phyloP scores from a whole-genome alignment of 192 early-diverging fungal species.

The Linnemannia schmuckeri region DNA sequence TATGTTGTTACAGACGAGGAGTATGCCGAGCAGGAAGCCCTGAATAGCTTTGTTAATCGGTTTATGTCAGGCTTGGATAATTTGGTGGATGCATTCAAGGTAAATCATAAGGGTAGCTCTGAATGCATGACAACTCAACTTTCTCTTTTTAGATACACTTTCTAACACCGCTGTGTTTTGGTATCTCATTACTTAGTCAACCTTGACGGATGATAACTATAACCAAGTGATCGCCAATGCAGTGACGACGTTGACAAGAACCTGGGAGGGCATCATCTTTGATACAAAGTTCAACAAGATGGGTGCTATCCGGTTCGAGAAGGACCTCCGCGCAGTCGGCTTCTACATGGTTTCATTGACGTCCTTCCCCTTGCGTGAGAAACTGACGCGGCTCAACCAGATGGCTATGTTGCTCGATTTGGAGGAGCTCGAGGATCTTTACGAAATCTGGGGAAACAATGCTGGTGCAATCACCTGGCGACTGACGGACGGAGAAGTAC shows the following conservation, averaged over 20 bases:
- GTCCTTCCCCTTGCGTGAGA: conserved; percentile 75
- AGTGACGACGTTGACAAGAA: conserved; percentile 78
- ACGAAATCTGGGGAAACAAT: conserved; percentile 77
- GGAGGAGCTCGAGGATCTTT: conserved; percentile 80
- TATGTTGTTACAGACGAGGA: conserved; percentile 95
- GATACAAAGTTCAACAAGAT: conserved; percentile 91
- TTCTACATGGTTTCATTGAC: conserved; percentile 75
- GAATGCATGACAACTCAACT: too few relatives aligned
- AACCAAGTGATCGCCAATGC: conserved; percentile 71
- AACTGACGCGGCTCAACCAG: conserved; percentile 85
- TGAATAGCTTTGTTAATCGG: conserved; percentile 86
- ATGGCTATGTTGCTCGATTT: conserved; percentile 87
- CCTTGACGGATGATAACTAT: conserved; percentile 79
- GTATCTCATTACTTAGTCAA: conserved; percentile 48
- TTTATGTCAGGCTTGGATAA: conserved; percentile 79
- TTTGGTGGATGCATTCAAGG: conserved; percentile 72
- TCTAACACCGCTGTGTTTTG: background rate
- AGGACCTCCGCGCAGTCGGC: conserved; percentile 84
- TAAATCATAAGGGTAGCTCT: conserved; percentile 15
- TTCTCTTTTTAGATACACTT: background rate
- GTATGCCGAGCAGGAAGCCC: conserved; percentile 83
- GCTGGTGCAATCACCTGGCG: conserved; percentile 78
- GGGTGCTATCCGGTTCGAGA: conserved; percentile 94
- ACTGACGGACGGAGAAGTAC: conserved; percentile 75
- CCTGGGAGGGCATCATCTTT: conserved; percentile 91